Conservation (phyloP, 805 yeast genomes). For the Saccharomycopsis olivae region DNA sequence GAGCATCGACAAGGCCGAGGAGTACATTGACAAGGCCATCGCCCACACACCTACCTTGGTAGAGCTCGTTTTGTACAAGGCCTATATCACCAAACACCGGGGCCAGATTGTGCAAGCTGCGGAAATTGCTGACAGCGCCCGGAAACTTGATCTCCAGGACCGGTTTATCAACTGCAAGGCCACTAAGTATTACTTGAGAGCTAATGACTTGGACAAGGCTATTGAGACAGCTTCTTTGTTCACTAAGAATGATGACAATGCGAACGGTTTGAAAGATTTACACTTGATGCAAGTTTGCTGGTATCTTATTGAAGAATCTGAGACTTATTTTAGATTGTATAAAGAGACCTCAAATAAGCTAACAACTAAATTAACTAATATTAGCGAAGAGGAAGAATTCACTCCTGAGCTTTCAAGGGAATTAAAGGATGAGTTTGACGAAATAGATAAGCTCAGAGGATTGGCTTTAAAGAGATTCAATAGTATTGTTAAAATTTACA, state of each 20-base stretch:
- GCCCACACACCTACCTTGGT: conserved; percentile 74
- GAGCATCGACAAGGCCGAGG: conserved; percentile 43
- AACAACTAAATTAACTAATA: not conserved
- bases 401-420: conserved; percentile 24
- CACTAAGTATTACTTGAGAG: conserved; percentile 72
- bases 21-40: conserved; percentile 50
- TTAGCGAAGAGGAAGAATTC: conserved; percentile 17
- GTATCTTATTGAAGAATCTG: conserved; percentile 80
- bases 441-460: conserved; percentile 42
- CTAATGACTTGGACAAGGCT: conserved; percentile 65
- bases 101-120: conserved; percentile 58
- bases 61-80: conserved; percentile 72
- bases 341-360: conserved; percentile 24
- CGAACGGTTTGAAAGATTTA: conserved; percentile 79
- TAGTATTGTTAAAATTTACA: conserved; percentile 56
- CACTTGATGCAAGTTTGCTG: conserved; percentile 87
- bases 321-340: conserved; percentile 60
- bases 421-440: conserved; percentile 32
- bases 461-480: conserved; percentile 70
- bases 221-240: conserved; percentile 64
- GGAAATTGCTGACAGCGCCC: conserved; percentile 54
- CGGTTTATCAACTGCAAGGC: conserved; percentile 84
- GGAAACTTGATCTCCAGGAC: conserved; percentile 76
- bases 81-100: conserved; percentile 64
- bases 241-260: conserved; percentile 72